Conservation (phyloP, 768 basidiomycete genomes). For the Candolleomyces efflorescens region DNA sequence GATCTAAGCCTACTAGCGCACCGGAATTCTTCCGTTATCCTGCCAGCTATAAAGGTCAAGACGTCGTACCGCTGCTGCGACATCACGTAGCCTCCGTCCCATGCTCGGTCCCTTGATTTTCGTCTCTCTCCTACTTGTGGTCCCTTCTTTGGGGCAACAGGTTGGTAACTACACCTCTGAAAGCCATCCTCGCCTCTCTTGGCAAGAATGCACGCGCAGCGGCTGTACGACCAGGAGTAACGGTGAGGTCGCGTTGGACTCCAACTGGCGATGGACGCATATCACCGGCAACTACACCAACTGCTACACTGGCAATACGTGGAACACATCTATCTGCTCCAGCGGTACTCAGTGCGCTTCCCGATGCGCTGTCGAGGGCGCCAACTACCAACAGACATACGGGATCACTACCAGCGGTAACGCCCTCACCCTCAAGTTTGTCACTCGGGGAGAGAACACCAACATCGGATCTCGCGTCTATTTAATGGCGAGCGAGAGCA, state of each 20-base stretch:
- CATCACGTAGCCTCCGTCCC: neutral
- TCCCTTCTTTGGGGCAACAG: constrained; percentile 43
- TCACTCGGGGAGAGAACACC: constrained; percentile 29
- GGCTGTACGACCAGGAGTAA: constrained; percentile 33
- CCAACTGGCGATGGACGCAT: constrained; percentile 50
- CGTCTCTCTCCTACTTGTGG: constrained; percentile 27
- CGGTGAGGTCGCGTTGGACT: constrained; percentile 41
- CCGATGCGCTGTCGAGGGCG: constrained; percentile 40
- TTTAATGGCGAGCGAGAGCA: constrained; percentile 39
- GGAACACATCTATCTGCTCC: constrained; percentile 49
- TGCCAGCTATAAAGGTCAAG: constrained; percentile 18
- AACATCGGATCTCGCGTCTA: constrained; percentile 41
- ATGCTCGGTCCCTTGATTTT: constrained; percentile 23
- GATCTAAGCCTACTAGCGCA: too few species aligned
- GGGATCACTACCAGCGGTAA: constrained; percentile 46
- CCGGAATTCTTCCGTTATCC: too few species aligned
- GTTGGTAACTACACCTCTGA: constrained; percentile 45
- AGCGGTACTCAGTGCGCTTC: constrained; percentile 42
- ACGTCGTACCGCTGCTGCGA: neutral
- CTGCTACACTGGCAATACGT: constrained; percentile 50
- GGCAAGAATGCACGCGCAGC: constrained; percentile 38
- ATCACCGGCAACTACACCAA: constrained; percentile 30
- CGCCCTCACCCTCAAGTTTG: constrained; percentile 41
- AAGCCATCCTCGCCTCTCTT: constrained; percentile 42
- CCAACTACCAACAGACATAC: constrained; percentile 46